Conservation (phyloP, 352 stramenopile genomes). For the Globisporangium acanthophoron region DNA sequence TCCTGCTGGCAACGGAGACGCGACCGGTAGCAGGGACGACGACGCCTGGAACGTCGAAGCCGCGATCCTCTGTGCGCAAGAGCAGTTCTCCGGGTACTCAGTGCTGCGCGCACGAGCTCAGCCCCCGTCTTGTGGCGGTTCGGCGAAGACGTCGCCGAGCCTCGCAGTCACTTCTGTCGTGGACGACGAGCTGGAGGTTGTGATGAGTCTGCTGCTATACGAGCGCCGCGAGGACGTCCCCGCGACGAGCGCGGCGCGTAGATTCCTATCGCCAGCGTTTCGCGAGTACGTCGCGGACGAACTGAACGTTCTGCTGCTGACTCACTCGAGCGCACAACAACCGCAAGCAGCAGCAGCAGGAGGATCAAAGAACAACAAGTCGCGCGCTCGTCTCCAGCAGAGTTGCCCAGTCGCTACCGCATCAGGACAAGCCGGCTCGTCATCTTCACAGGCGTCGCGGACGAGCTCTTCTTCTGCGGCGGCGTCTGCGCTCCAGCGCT, state of each 20-base stretch:
- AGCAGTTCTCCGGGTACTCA: conserved; percentile 17
- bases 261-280: conserved; percentile 31
- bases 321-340: background rate
- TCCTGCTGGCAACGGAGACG: background rate
- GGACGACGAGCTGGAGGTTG: conserved; percentile 13
- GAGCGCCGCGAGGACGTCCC: conserved; percentile 24
- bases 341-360: background rate
- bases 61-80: conserved; percentile 29
- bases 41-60: conserved; percentile 25
- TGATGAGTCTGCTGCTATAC: conserved; percentile 37
- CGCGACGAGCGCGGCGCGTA: conserved; percentile 14
- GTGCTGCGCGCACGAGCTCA: too few species aligned
- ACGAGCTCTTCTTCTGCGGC: background rate
- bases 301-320: conserved; percentile 29
- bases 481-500: conserved; percentile 22
- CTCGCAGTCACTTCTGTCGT: background rate
- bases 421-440: background rate
- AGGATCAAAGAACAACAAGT: background rate
- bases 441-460: conserved; percentile 7
- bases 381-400: background rate
- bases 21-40: conserved; percentile 5
- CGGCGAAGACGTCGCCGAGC: background rate
- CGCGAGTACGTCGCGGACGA: conserved; percentile 39
- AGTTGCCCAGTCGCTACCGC: too few species aligned
- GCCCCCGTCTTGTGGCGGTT: too few species aligned